Evolutionary conservation across 106 monocot genomes (phyloP), one percentile per base, ranked within the genome.

Genomic region (Dendrobium catenatum): DNA sequence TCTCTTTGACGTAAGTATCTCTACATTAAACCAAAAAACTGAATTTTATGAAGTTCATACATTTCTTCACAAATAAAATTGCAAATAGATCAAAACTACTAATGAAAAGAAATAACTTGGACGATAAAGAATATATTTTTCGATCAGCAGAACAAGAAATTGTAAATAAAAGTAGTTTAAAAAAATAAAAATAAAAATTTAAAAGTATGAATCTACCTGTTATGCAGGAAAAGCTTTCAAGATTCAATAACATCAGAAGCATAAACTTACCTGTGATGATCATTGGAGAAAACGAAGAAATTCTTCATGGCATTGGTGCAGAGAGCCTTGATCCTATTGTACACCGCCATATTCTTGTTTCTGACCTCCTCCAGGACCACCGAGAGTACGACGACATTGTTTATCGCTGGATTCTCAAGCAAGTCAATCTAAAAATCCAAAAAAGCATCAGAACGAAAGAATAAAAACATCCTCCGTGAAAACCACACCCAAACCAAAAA

Each of bases 231-330:
- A 74, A 74, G 43, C 20, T 74, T 43, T 19, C 11, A 43, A 44
- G 13, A 44, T 10, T 42, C 42, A 74, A 42, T 74, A 43, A 56
- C 26, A 31, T 22, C 16, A 6, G 27, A 42, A 66, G 58, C 13
- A 73, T 9, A 47, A 24, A 47, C 85, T 81, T 42, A 93, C 99
- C 84, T 86, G 85, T 95, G 95, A 68, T 90, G 76, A 58, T 99
- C 99, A 61, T 99, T 99, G 46, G 91, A 90, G 85, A 99, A 95
- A 16, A 99, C 88, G 55, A 86, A 99, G 79, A 90, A 99, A 49
- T 86, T 89, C 85, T 91, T 80, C 26, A 72, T 70, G 0, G 81
- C 19, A 72, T 91, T 83, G 22, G 88, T 88, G 78, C 99, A 99
- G 19, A 99, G 91, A 16, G 90, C 82, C 80, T 85, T 89, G 44